phyloP scores from a whole-genome alignment of 176 grass and related monocot genomes.

The Aegilops longissima region DNA sequence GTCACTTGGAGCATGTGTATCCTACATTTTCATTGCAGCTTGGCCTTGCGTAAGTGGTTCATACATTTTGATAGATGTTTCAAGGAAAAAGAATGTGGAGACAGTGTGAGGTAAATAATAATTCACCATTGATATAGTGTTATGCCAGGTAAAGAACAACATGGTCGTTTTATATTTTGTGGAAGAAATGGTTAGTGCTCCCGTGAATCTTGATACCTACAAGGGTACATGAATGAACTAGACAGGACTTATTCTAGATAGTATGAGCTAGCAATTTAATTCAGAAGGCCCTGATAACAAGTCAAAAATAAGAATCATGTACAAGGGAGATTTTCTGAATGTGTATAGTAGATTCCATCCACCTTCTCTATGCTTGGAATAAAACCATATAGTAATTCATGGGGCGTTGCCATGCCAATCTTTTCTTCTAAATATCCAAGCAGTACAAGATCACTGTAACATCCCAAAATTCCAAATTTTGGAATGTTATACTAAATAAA shows the following conservation, averaged over 20 bases:
- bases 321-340: neutral
- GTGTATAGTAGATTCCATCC: too few relatives aligned
- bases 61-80: neutral
- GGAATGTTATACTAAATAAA: too few relatives aligned
- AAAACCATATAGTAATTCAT: too few relatives aligned
- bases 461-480: too few relatives aligned
- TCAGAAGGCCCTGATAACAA: neutral
- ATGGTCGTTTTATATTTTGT: slow-evolving; percentile 68
- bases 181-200: slow-evolving; percentile 67
- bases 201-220: slow-evolving; percentile 70
- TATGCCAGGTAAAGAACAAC: neutral
- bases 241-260: neutral
- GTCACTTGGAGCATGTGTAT: neutral
- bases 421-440: slow-evolving; percentile 48
- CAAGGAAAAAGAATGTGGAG: neutral
- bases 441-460: slow-evolving; percentile 43
- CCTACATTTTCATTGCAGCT: too few relatives aligned
- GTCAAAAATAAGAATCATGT: neutral
- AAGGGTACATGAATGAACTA: slow-evolving; percentile 9
- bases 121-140: neutral
- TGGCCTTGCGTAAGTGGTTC: too few relatives aligned
- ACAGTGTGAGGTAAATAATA: neutral
- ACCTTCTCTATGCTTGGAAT: too few relatives aligned
- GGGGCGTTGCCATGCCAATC: too few relatives aligned
- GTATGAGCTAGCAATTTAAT: neutral